Percentiles rank a stretch among this genome's conserved stretches.
These are phyloP conservation scores for Nicotiana attenuata DNA, from an alignment of 257 asterid genomes.

Conservation along the genomic window DNA sequence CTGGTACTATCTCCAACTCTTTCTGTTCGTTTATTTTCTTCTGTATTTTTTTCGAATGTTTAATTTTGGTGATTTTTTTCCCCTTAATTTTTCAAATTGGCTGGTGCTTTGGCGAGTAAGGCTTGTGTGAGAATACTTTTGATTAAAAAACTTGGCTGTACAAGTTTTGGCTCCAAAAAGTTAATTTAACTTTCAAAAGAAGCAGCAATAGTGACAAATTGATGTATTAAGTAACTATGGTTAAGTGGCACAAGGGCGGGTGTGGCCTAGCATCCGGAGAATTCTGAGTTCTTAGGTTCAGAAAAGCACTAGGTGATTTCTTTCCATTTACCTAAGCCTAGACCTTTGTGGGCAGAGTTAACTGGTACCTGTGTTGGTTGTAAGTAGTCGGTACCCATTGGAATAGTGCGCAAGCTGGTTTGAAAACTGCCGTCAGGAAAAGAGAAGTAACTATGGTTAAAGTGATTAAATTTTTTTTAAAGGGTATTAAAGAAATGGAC, in stretches of 20 bases:
- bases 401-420: too few relatives aligned
- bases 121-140: neutral
- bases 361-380: too few relatives aligned
- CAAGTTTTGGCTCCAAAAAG: neutral
- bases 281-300: too few relatives aligned
- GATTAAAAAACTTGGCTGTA: neutral
- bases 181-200: neutral
- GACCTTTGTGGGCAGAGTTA: too few relatives aligned
- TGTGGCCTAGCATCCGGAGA: too few relatives aligned
- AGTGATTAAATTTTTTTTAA: neutral
- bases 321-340: too few relatives aligned
- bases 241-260: neutral
- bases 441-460: neutral
- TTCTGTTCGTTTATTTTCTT: neutral
- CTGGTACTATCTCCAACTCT: constrained; percentile 17
- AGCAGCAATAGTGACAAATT: too few relatives aligned
- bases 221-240: neutral
- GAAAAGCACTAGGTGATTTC: too few relatives aligned
- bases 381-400: too few relatives aligned
- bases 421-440: too few relatives aligned
- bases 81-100: neutral
- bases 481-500: neutral
- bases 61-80: neutral
- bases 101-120: neutral
- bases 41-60: neutral